Percentiles rank a stretch among this genome's conserved stretches.
Conservation (phyloP, 2,329 filamentous ascomycete genomes). For the Phyllosticta ampelicida region DNA sequence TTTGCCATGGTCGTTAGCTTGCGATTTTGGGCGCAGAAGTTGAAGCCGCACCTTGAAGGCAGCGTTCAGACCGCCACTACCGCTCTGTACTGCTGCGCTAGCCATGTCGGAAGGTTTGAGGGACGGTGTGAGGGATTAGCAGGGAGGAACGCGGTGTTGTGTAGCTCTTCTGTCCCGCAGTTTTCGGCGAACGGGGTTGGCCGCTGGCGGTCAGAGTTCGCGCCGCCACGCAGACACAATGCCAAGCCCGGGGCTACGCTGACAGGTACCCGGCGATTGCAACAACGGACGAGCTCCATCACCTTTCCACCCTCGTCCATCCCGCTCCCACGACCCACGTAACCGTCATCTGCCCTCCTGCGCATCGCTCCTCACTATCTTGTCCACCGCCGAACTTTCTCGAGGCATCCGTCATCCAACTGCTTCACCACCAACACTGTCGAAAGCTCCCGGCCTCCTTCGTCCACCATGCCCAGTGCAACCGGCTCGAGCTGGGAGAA, state of each 20-base stretch:
- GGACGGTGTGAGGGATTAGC: conserved; percentile 7
- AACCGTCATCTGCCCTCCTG: background rate
- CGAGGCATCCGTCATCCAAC: background rate
- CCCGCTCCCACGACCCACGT: background rate
- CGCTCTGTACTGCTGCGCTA: conserved; percentile 16
- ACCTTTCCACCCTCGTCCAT: background rate
- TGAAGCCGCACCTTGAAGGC: conserved; percentile 49
- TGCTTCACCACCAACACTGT: conserved; percentile 5
- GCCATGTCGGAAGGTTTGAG: conserved; percentile 36
- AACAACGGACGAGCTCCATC: background rate
- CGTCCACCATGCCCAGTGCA: conserved; percentile 69
- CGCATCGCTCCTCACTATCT: background rate
- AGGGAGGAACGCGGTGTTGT: conserved; percentile 10
- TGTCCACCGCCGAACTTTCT: background rate
- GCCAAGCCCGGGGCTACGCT: conserved; percentile 2
- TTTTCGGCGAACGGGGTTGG: conserved; percentile 9
- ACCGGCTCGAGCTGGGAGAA: conserved; percentile 96
- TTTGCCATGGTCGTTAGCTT: conserved; percentile 33
- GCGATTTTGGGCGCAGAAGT: conserved; percentile 17
- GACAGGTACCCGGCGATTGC: conserved; percentile 7
- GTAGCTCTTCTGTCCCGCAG: conserved; percentile 8
- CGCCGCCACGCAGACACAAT: conserved; percentile 1
- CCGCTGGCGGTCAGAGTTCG: conserved; percentile 7
- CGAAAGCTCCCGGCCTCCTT: conserved; percentile 1
- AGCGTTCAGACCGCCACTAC: conserved; percentile 43